Evolutionary conservation across 495 filamentous ascomycete species (phyloP).

Genomic region (Choiromyces venosus): DNA sequence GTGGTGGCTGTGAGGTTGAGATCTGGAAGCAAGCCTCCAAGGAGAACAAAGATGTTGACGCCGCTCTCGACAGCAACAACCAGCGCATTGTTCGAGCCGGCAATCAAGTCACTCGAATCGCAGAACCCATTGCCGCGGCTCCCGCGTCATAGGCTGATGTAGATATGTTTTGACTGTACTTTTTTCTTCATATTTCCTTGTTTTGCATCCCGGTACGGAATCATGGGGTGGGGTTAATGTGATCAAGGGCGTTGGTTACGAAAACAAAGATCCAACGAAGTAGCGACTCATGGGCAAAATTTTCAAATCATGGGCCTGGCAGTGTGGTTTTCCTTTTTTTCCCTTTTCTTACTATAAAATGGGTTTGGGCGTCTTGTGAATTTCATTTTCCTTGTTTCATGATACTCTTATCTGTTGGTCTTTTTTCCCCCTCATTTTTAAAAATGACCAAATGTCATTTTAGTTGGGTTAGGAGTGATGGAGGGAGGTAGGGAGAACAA

Average conservation of each 20-base stretch:
- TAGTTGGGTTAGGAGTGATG: background rate
- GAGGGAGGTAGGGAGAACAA: background rate
- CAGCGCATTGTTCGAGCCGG: conserved; percentile 85
- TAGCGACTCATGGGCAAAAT: too few species aligned
- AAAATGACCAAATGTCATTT: background rate
- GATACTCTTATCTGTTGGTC: background rate
- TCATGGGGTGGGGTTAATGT: conserved; percentile 5
- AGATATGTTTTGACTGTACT: background rate
- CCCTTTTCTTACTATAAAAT: background rate
- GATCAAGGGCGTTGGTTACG: background rate
- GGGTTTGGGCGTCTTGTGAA: background rate
- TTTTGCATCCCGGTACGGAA: conserved; percentile 5
- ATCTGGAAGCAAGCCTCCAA: conserved; percentile 95
- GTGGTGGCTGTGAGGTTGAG: conserved; percentile 94
- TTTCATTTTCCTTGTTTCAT: background rate
- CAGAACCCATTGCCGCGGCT: conserved; percentile 63
- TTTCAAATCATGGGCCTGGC: background rate
- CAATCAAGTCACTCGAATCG: conserved; percentile 78
- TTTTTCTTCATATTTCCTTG: conserved; percentile 11
- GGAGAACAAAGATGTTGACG: conserved; percentile 78
- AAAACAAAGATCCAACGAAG: background rate
- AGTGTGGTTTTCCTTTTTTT: background rate
- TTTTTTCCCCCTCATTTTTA: background rate
- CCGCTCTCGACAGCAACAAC: conserved; percentile 73
- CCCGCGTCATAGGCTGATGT: conserved; percentile 57